Conservation (phyloP, 805 yeast genomes). For the Teunomyces gatunensis region DNA sequence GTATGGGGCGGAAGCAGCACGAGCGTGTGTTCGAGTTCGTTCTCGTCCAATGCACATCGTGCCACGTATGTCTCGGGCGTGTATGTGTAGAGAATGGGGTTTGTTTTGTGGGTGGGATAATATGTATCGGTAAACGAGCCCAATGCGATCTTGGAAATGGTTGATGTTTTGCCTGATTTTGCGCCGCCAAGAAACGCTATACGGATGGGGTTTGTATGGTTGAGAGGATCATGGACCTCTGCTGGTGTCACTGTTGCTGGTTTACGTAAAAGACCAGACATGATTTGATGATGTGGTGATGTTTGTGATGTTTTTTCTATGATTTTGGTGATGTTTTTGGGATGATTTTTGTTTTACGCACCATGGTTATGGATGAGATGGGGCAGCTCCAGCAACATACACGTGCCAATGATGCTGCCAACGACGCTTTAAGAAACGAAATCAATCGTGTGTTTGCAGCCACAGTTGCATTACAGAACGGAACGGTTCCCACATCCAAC, state of each 20-base stretch:
- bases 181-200: constrained; percentile 62
- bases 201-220: constrained; percentile 45
- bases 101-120: constrained; percentile 68
- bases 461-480: constrained; percentile 12
- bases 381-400: constrained; percentile 1
- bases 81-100: constrained; percentile 57
- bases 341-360: neutral
- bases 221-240: constrained; percentile 13
- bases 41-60: constrained; percentile 23
- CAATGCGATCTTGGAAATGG: constrained; percentile 47
- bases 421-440: constrained; percentile 16
- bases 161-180: constrained; percentile 59
- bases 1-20: constrained; percentile 12
- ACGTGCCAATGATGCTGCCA: constrained; percentile 21
- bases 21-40: constrained; percentile 12
- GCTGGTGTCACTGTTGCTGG: neutral
- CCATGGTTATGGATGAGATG: neutral
- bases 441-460: constrained; percentile 27
- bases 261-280: constrained; percentile 2
- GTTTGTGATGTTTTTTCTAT: neutral
- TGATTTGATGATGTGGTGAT: neutral
- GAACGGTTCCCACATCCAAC: no score
- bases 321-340: neutral
- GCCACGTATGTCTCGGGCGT: constrained; percentile 32
- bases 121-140: constrained; percentile 62